Evolutionary conservation across 1,284 basidiomycete species (phyloP).

Genomic region (Ustilago sp.): DNA sequence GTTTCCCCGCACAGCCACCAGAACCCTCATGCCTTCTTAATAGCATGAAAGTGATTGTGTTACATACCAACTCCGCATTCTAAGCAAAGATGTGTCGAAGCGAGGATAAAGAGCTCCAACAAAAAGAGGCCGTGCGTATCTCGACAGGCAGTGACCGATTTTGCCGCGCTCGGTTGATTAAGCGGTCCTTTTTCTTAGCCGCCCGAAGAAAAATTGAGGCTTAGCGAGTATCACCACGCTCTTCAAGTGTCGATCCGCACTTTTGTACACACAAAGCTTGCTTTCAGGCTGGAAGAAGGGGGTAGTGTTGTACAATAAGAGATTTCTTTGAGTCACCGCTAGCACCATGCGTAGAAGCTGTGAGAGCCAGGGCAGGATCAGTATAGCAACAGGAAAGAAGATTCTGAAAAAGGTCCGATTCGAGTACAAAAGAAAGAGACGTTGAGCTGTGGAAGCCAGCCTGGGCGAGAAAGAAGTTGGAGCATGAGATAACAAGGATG

Average conservation of each 20-base stretch:
- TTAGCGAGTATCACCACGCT: no score
- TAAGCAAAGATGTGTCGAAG: background rate
- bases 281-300: background rate
- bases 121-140: conserved; percentile 23
- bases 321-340: no score
- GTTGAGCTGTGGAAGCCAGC: background rate
- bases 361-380: no score
- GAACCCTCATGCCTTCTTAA: no score
- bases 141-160: conserved; percentile 17
- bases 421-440: background rate
- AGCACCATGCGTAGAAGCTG: no score
- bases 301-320: background rate
- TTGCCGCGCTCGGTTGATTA: background rate
- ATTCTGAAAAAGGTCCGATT: background rate
- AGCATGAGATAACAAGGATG: background rate
- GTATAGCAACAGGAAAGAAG: background rate
- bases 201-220: no score
- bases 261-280: background rate
- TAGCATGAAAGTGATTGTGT: background rate
- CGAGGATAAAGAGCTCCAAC: background rate
- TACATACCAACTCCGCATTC: background rate
- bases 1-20: conserved; percentile 7
- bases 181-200: background rate
- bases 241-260: no score
- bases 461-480: background rate